These are phyloP conservation scores for Dryas octopetala DNA, from an alignment of 306 rosid genomes.

Conservation along the genomic window DNA sequence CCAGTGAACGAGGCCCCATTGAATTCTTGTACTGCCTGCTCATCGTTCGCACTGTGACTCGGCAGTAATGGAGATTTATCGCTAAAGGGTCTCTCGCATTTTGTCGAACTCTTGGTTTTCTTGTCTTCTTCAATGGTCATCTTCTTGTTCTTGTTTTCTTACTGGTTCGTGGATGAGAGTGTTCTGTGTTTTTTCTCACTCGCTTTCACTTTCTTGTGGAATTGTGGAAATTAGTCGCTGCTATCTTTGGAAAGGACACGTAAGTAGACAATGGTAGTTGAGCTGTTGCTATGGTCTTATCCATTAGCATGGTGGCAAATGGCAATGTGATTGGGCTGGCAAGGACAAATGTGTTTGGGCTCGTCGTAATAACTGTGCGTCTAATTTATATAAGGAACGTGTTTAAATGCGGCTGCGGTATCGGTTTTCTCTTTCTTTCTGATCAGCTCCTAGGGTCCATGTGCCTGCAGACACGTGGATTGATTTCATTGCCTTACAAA, in stretches of 20 bases:
- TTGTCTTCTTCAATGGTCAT: conserved; percentile 10
- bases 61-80: conserved; percentile 31
- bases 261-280: no score
- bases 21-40: background rate
- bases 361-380: no score
- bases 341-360: no score
- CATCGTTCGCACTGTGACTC: background rate
- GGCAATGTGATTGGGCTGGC: no score
- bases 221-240: conserved; percentile 13
- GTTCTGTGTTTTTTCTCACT: background rate
- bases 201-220: background rate
- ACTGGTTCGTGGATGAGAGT: background rate
- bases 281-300: no score
- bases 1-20: conserved; percentile 50
- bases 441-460: no score
- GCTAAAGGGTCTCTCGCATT: conserved; percentile 7
- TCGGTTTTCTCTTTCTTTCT: no score
- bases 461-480: no score
- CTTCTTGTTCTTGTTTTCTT: background rate
- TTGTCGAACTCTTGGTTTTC: conserved; percentile 15
- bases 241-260: background rate
- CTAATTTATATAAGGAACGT: no score
- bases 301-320: no score
- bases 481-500: no score
- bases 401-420: no score